These are phyloP conservation scores for Colletotrichum euphorbiae DNA, from an alignment of 2,329 filamentous ascomycete species.

Conservation along the genomic window DNA sequence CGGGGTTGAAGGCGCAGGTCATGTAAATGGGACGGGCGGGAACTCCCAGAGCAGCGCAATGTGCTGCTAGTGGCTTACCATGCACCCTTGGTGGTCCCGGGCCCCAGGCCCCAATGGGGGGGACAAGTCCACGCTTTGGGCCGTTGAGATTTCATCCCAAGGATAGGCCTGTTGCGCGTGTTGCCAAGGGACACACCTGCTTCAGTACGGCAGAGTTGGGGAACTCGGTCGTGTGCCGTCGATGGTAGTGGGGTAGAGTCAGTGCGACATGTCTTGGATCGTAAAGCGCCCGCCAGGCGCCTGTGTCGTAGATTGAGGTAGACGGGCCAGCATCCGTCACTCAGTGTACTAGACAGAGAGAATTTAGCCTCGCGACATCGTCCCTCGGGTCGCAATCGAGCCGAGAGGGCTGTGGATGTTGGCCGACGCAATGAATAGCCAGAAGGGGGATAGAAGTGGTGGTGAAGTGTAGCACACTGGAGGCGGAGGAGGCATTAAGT, in stretches of 20 bases:
- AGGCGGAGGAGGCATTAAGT: background rate
- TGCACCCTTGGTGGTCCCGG: constrained; percentile 16
- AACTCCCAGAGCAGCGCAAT: constrained; percentile 35
- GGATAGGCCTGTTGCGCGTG: constrained; percentile 12
- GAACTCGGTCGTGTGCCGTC: background rate
- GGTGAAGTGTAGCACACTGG: background rate
- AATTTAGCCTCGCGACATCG: background rate
- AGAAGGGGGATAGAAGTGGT: background rate
- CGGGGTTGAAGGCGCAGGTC: constrained; percentile 19
- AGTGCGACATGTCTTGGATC: constrained; percentile 1
- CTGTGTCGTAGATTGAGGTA: background rate
- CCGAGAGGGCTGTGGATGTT: background rate
- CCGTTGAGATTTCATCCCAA: background rate
- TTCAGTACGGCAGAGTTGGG: background rate
- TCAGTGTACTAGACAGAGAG: background rate
- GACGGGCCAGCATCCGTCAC: background rate
- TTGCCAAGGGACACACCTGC: too few species aligned
- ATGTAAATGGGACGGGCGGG: constrained; percentile 38
- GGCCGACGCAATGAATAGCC: background rate
- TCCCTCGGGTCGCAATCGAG: constrained; percentile 4
- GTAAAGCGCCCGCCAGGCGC: background rate
- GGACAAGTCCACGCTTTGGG: constrained; percentile 12
- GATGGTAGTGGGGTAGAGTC: background rate
- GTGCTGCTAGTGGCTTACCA: constrained; percentile 28
- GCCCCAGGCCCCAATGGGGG: background rate